Base-by-base conservation (phyloP, 2,329 filamentous ascomycete genomes). In the Penicillium sp. region DNA sequence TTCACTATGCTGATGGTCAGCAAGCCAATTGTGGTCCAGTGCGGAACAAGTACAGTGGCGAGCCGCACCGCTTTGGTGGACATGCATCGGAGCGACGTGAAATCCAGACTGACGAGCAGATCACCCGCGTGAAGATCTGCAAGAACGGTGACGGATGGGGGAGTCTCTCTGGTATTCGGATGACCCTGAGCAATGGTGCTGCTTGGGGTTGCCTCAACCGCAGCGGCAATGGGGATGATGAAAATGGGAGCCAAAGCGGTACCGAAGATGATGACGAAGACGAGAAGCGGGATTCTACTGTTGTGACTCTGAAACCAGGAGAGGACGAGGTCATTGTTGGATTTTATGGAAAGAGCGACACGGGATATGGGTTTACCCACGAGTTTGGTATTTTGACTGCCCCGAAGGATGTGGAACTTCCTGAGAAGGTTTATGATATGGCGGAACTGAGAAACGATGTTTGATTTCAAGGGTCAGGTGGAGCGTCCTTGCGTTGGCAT, bases 301-400 rank as follows among this genome's bases (percentile, higher is more conserved):
- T 53, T 31, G 51, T 35, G 22, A 53, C 39, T 5, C 58, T 74
- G 63, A 71, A 73, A 54, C 72, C 76, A 1, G 68, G 60, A 1
- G 43, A 59, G 0, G 69, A 73, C 28, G 76, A 83, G 53, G 71
- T 71, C 12, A 78, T 83, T 47, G 71, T 83, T 8, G 81, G 81
- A 0, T 83, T 83, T 62, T 82, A 71, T 58, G 81, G 81, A 2
- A 68, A 64, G 51, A 81, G 75, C 57, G 63, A 66, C 5, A 66
- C 64, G 11, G 67, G 62, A 1, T 37, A 20, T 7, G 58, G 58
- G 0, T 69, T 54, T 38, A 73, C 70, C 63, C 69, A 62, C 55
- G 76, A 82, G 61, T 83, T 83, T 68, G 81, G 81, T 5, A 82
- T 83, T 52, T 73, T 83, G 20, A 83, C 78, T 1, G 78, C 75